Evolutionary conservation across 2,329 filamentous ascomycete genomes (phyloP).

Genomic region (Metarhizium brunneum): DNA sequence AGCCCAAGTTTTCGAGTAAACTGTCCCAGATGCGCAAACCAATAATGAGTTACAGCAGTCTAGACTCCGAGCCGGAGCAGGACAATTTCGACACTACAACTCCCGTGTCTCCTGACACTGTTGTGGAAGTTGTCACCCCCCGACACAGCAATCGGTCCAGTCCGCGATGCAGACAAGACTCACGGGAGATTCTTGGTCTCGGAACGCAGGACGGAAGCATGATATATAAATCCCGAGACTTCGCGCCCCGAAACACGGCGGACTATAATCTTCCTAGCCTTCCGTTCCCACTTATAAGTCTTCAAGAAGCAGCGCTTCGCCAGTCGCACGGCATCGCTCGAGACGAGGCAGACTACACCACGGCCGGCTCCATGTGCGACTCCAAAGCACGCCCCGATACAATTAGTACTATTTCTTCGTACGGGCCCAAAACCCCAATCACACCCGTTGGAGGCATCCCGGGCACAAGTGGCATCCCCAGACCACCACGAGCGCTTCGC

Average conservation of each 20-base stretch:
- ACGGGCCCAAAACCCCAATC: slow-evolving; percentile 16
- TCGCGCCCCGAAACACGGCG: slow-evolving; percentile 12
- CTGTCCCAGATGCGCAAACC: slow-evolving; percentile 15
- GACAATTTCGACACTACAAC: background rate
- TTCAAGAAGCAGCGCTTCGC: slow-evolving; percentile 25
- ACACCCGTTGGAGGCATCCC: slow-evolving; percentile 10
- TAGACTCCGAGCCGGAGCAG: slow-evolving; percentile 17
- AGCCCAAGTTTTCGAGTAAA: background rate
- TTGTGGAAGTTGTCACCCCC: background rate
- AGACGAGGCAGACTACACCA: slow-evolving; percentile 29
- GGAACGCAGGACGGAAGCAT: background rate
- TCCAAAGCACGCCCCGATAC: slow-evolving; percentile 20
- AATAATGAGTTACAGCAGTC: slow-evolving; percentile 20
- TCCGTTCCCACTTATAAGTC: slow-evolving; percentile 27
- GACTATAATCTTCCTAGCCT: slow-evolving; percentile 16
- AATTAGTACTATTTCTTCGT: slow-evolving; percentile 20
- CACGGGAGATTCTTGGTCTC: slow-evolving; percentile 6
- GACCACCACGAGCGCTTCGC: background rate
- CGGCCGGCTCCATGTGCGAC: slow-evolving; percentile 18
- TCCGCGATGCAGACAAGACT: background rate
- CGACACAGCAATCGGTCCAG: background rate
- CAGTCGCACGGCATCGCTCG: slow-evolving; percentile 22
- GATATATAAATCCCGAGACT: background rate
- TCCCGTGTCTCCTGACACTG: background rate
- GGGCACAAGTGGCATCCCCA: background rate